Conservation (phyloP, 352 stramenopile genomes). For the Globisporangium nunn region DNA sequence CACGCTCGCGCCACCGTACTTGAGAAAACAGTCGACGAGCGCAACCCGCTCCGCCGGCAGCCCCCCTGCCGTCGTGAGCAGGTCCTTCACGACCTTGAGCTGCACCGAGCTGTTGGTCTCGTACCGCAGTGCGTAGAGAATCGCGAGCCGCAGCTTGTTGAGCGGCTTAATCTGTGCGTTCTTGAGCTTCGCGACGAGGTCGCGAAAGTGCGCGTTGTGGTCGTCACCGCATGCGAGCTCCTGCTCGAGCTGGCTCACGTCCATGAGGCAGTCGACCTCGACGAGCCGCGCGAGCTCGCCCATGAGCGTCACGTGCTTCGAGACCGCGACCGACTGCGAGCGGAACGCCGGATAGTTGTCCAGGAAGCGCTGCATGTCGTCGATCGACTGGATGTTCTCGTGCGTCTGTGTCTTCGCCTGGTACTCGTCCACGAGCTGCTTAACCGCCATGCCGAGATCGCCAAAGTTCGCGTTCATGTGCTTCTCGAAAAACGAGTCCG, state of each 20-base stretch:
- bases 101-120: slow-evolving; percentile 87
- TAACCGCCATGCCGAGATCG: slow-evolving; percentile 92
- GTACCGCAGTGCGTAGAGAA: slow-evolving; percentile 98
- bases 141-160: slow-evolving; percentile 96
- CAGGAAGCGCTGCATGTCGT: slow-evolving; percentile 99
- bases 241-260: slow-evolving; percentile 97
- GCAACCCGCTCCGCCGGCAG: slow-evolving; percentile 38
- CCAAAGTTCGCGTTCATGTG: slow-evolving; percentile 99
- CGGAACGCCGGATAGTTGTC: slow-evolving; percentile 96
- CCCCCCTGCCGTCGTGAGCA: slow-evolving; percentile 33
- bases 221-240: slow-evolving; percentile 84
- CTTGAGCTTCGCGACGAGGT: slow-evolving; percentile 78
- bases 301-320: slow-evolving; percentile 99
- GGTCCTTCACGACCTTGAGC: slow-evolving; percentile 73
- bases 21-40: slow-evolving; percentile 60
- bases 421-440: slow-evolving; percentile 92
- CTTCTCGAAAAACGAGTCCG: slow-evolving; percentile 95
- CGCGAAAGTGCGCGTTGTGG: slow-evolving; percentile 76
- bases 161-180: slow-evolving; percentile 87
- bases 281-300: slow-evolving; percentile 96
- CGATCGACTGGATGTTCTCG: slow-evolving; percentile 85
- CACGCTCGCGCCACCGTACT: slow-evolving; percentile 60
- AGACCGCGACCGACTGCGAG: slow-evolving; percentile 94
- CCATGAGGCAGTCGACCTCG: slow-evolving; percentile 95
- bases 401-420: slow-evolving; percentile 78